Evolutionary conservation across 2,329 filamentous ascomycete genomes (phyloP), one percentile per base, ranked within the genome.

Genomic region (Hymenoscyphus infarciens): DNA sequence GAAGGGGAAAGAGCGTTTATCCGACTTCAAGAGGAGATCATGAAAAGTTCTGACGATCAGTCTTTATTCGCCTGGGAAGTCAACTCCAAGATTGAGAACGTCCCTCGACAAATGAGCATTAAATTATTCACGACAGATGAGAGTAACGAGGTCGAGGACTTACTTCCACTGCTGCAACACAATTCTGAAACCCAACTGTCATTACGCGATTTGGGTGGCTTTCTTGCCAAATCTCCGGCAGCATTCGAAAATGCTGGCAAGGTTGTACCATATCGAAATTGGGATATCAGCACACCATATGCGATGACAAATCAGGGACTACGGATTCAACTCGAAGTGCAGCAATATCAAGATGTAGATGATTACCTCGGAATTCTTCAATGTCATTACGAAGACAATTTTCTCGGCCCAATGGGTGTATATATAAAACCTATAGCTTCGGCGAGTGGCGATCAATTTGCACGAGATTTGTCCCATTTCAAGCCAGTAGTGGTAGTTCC

Each of bases 21-120:
- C 0, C 64, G 76, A 4, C 63, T 78, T 0, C 76, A 77, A n/a
- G 66, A 72, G 22, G 74, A 77, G 16, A 76, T 78, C 69, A 66
- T 77, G 55, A 74, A 72, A 61, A 63, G 59, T n/a, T 69, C 75
- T 0, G 69, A 73, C n/a, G 76, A 77, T 62, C 73, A 77, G 54
- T 74, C 70, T 5, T 66, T 77, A 2, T 73, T 77, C 15, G 71
- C 70, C 8, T 73, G 71, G 72, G 19, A 45, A 10, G 25, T 55
- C 15, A 25, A 7, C 19, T 33, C 56, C 11, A 29, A 27, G 5
- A 45, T 22, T 2, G 53, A 60, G 13, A 38, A 22, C 8, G n/a
- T 55, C 33, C 16, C 45, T 13, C 27, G 4, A n/a, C 15, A 53
- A 8, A 16, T 13, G n/a, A 31, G 38, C 11, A 15, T 55, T 11